Evolutionary conservation across 495 filamentous ascomycete genomes (phyloP), one percentile per base, ranked within the genome.

Genomic region (Neohortaea acidophila): DNA sequence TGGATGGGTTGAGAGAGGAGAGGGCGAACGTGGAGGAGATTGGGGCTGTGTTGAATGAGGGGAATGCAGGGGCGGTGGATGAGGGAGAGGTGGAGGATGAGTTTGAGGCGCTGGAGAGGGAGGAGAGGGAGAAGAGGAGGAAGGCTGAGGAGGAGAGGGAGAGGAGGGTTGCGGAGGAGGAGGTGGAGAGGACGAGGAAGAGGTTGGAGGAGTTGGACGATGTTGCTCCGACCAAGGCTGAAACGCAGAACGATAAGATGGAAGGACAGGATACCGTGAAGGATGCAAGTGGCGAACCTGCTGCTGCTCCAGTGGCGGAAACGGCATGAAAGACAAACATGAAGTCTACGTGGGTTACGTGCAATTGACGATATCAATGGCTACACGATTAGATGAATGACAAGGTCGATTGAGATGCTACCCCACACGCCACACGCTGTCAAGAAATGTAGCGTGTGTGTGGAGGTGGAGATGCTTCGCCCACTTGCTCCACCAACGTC

Each of bases 71-170:
- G 9, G 65, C 65, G 12, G 66, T 85, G 36, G 85, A 93, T 52
- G 89, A 94, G 54, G 62, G 51, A 13, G 86, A 89, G 56, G 73
- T 94, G 36, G 86, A 94, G 40, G 83, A 85, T 28, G 89, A 94
- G 64, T 66, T 94, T 20, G 76, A 81, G 48, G 75, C 67, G 8
- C 52, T 97, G 61, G 73, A 91, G 59, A 64, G 55, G 25, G 72
- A 72, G 45, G 75, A 84, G 59, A 64, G 59, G 55, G 59, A 64
- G 53, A 69, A 65, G 44, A 58, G 55, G 34, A 70, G 77, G 46
- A 65, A 67, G 49, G 56, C 58, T 30, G 65, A 69, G 45, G 59
- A 57, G 24, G 47, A 53, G 45, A 47, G 51, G 40, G 49, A 60
- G 15, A 36, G 11, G 14, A 48, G 40, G 33, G 55, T 63, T 47